Base-by-base conservation (phyloP, 345 rosid species). In the Excoecaria agallocha region DNA sequence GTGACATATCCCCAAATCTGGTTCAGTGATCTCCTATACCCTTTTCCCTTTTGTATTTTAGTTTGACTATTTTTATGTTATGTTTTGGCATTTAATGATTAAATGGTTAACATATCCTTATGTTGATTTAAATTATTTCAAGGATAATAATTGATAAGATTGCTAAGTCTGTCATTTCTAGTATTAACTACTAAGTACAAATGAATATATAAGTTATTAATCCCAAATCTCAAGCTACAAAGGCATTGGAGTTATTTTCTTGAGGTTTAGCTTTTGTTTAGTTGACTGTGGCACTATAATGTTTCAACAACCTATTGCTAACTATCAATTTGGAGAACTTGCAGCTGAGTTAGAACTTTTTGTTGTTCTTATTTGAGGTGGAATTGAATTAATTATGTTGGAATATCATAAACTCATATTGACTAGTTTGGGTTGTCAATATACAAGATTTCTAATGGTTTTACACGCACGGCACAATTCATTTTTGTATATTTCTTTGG, bases 1-100 rank as follows among this genome's bases (percentile, higher is more conserved):
- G 97, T 52, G 97, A 95, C 83, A 86, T 92, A 79, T 78, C 95
- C 22, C 97, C 97, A 11, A 92, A 88, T 86, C 84, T 92, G 81
- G 97, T 91, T 70, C 66, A 77, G 74, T 80, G 64, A 35, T 37
- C 69, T 59, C 72, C 17, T 52, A 19, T 19, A 15, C 71, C 17
- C 43, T 49, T 35, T 70, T 17, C 46, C 6, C 4, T 46, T 56
- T 41, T 19, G 6, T n/a, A 13, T n/a, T 17, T 17, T 13, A 2
- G 49, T 66, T 24, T 50, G 13, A 43, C 52, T 56, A 30, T 45
- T n/a, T 67, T 39, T n/a, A 20, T 68, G 17, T 24, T 55, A 10
- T 25, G 16, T 30, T 48, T 75, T 69, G 12, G 67, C 43, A 12
- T 66, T 52, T 60, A 45, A 4, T 52, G 16, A 17, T 39, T 16